A percentile compares a stretch with the other conserved stretches of the same genome.
Evolutionary conservation across 441 rosid species (phyloP).

Genomic region (Pelargonium exstipulatum): DNA sequence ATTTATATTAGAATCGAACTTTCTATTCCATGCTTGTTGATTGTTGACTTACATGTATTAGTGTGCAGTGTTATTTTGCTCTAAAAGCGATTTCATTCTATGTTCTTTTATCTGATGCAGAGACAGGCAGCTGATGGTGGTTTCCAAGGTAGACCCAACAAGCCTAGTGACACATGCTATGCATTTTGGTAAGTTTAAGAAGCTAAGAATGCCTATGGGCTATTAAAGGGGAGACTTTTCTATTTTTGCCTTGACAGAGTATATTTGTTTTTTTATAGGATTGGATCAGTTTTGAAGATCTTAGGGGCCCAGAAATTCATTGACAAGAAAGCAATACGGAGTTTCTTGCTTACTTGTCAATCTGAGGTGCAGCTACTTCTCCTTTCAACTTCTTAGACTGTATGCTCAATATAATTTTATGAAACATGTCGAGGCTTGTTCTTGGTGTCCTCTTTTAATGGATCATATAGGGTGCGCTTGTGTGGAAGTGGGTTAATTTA

Average conservation of each 20-base stretch:
- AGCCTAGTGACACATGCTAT: slow-evolving; percentile 87
- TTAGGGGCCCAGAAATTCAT: slow-evolving; percentile 58
- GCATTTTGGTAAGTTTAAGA: slow-evolving; percentile 73
- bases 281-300: slow-evolving; percentile 66
- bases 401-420: background rate
- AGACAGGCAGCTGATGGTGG: slow-evolving; percentile 87
- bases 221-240: slow-evolving; percentile 9
- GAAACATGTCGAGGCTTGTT: background rate
- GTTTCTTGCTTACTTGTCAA: slow-evolving; percentile 70
- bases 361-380: slow-evolving; percentile 52
- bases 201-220: slow-evolving; percentile 10
- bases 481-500: background rate
- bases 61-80: background rate
- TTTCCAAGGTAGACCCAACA: slow-evolving; percentile 83
- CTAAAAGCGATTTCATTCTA: slow-evolving; percentile 1
- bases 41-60: too few species aligned
- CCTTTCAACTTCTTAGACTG: slow-evolving; percentile 1
- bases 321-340: slow-evolving; percentile 48
- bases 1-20: background rate
- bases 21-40: background rate
- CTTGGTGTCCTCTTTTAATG: background rate
- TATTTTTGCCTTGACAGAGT: slow-evolving; percentile 16
- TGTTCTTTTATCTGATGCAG: slow-evolving; percentile 32
- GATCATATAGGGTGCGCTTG: background rate
- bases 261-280: slow-evolving; percentile 38